phyloP scores from a whole-genome alignment of 139 green algal species.

The Gonium pectorale region DNA sequence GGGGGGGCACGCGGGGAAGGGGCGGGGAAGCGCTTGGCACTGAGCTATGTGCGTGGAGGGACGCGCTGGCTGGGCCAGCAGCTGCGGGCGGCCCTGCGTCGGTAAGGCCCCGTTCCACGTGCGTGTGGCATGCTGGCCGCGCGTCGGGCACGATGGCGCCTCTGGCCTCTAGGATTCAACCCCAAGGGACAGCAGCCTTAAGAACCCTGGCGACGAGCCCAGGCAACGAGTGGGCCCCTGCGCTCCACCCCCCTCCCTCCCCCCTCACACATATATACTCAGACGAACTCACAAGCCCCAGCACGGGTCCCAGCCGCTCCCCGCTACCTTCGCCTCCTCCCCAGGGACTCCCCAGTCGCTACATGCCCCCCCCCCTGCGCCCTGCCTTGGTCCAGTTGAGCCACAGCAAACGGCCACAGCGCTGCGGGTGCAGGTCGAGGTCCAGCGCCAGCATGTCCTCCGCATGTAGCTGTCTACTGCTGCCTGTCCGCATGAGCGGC shows the following conservation, averaged over 20 bases:
- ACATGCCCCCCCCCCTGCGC: not conserved
- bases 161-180: not conserved
- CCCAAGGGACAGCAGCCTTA: too few relatives aligned
- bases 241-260: too few relatives aligned
- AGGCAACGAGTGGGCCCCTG: too few relatives aligned
- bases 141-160: too few relatives aligned
- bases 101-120: not conserved
- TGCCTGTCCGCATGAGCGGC: constrained; percentile 57
- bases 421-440: constrained; percentile 37
- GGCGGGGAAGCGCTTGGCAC: not conserved
- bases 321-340: not conserved
- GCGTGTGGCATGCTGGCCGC: not conserved
- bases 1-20: not conserved
- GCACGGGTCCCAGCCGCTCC: too few relatives aligned
- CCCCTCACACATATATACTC: too few relatives aligned
- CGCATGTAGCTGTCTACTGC: constrained; percentile 58
- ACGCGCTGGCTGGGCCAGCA: not conserved
- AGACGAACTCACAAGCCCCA: too few relatives aligned
- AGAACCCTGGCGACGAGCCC: too few relatives aligned
- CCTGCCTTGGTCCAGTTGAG: constrained; percentile 61
- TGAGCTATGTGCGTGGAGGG: not conserved
- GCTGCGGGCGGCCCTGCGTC: not conserved
- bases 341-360: not conserved
- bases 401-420: constrained; percentile 63
- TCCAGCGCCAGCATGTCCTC: constrained; percentile 68